Evolutionary conservation across 2,329 filamentous ascomycete species (phyloP).

Genomic region (Didymellaceae sp.): DNA sequence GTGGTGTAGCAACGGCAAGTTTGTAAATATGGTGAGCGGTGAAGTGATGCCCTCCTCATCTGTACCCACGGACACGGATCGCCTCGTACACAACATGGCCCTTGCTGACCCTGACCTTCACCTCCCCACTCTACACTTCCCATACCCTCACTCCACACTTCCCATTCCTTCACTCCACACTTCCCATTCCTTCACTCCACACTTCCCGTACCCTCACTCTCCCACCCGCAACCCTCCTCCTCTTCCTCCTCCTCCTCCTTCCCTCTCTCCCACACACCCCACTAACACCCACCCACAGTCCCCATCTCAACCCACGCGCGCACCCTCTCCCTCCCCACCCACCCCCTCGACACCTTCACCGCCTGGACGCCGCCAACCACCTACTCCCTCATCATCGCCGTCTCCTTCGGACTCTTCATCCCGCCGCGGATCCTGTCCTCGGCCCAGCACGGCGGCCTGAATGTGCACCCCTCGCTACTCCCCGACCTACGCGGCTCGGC

Average conservation of each 20-base stretch:
- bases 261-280: too few species aligned
- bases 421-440: conserved; percentile 74
- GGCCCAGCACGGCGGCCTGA: conserved; percentile 84
- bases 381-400: conserved; percentile 80
- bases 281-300: conserved; percentile 57
- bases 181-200: too few species aligned
- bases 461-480: conserved; percentile 90
- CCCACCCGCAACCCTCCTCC: too few species aligned
- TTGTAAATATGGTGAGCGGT: background rate
- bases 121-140: too few species aligned
- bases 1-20: background rate
- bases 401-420: conserved; percentile 92
- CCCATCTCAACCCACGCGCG: conserved; percentile 73
- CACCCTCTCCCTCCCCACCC: conserved; percentile 68
- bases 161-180: too few species aligned
- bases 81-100: too few species aligned
- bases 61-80: too few species aligned
- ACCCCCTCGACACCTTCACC: conserved; percentile 82
- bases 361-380: conserved; percentile 66
- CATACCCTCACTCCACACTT: too few species aligned
- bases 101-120: too few species aligned
- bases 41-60: too few species aligned
- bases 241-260: too few species aligned
- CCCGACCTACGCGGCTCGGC: conserved; percentile 87
- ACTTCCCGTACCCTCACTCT: too few species aligned